phyloP scores from a whole-genome alignment of 2,329 filamentous ascomycete genomes.

The Xylaria sp. region DNA sequence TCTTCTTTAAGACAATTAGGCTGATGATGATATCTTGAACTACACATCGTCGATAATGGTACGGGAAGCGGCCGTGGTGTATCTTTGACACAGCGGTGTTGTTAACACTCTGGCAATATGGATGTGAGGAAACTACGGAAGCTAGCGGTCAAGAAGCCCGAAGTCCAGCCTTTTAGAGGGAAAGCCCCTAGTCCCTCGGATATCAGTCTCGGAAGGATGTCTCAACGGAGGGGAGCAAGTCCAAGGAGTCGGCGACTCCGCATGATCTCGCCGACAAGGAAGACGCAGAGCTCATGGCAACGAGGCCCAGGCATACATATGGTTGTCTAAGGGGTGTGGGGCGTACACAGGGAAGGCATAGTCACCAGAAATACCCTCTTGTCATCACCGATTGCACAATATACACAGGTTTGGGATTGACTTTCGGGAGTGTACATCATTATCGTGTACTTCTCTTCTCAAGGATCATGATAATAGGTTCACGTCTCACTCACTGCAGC shows the following conservation, averaged over 20 bases:
- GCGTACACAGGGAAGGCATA: background rate
- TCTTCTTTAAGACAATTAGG: too few species aligned
- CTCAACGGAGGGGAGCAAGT: constrained; percentile 3
- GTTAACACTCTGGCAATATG: too few species aligned
- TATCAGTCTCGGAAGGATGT: background rate
- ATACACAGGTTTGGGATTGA: too few species aligned
- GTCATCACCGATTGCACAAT: background rate
- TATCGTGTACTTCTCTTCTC: background rate
- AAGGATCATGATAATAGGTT: background rate
- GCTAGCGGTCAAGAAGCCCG: too few species aligned
- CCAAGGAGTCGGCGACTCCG: background rate
- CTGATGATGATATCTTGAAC: too few species aligned
- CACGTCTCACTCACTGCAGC: too few species aligned
- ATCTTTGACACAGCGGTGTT: too few species aligned
- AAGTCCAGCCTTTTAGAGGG: background rate
- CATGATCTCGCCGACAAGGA: constrained; percentile 7
- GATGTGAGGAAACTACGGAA: too few species aligned
- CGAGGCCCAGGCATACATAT: background rate
- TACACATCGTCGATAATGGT: too few species aligned
- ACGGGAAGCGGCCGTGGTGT: too few species aligned
- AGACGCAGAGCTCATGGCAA: constrained; percentile 3
- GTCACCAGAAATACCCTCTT: too few species aligned
- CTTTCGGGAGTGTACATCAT: background rate
- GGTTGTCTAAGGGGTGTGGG: constrained; percentile 4
- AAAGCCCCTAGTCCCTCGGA: background rate